These are phyloP conservation scores for Colletotrichum chrysophilum DNA, from an alignment of 2,329 filamentous ascomycete species.

Conservation along the genomic window DNA sequence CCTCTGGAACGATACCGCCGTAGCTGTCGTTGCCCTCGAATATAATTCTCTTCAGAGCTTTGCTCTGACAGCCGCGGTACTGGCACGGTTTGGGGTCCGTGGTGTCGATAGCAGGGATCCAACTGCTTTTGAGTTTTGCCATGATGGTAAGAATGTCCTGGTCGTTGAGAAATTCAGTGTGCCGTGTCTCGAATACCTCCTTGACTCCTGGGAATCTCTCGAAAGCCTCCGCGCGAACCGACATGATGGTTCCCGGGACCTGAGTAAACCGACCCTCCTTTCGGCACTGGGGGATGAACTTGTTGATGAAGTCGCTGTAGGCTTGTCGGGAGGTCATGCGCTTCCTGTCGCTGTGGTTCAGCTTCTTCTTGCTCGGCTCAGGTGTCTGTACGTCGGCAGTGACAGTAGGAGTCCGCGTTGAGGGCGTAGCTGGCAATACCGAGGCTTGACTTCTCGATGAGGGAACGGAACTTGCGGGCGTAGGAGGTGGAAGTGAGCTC, in stretches of 20 bases:
- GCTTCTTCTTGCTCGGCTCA: conserved; percentile 36
- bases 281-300: conserved; percentile 63
- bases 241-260: conserved; percentile 39
- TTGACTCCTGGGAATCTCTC: conserved; percentile 48
- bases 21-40: conserved; percentile 47
- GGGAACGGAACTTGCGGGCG: background rate
- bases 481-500: background rate
- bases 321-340: conserved; percentile 60
- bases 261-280: conserved; percentile 39
- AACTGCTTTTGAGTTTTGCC: conserved; percentile 24
- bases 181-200: conserved; percentile 47
- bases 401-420: background rate
- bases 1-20: conserved; percentile 30
- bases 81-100: conserved; percentile 12
- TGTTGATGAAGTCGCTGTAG: conserved; percentile 65
- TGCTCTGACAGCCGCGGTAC: conserved; percentile 39
- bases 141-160: conserved; percentile 32
- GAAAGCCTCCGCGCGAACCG: conserved; percentile 60
- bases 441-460: background rate
- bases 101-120: background rate
- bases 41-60: conserved; percentile 55
- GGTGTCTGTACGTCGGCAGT: background rate
- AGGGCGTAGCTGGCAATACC: background rate
- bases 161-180: conserved; percentile 45
- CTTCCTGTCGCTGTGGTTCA: conserved; percentile 61